Percentiles rank a stretch among this genome's conserved stretches.
phyloP scores from a whole-genome alignment of 1,139 yeast species.

The Sugiyamaella novakii region DNA sequence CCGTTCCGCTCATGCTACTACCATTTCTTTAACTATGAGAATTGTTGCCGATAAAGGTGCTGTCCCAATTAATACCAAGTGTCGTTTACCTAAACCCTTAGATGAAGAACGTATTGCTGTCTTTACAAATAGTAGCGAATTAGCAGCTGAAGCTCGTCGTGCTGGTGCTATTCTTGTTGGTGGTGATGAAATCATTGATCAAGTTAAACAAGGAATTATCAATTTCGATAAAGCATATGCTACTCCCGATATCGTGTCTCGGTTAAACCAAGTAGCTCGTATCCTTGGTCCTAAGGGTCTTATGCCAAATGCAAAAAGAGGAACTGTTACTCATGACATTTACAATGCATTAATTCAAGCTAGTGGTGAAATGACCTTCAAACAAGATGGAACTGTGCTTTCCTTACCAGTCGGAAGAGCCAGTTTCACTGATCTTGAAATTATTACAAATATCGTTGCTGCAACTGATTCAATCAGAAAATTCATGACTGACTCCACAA shows the following conservation, averaged over 20 bases:
- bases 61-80: slow-evolving; percentile 71
- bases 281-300: slow-evolving; percentile 85
- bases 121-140: slow-evolving; percentile 60
- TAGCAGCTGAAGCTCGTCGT: slow-evolving; percentile 54
- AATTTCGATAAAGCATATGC: slow-evolving; percentile 81
- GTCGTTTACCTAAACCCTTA: slow-evolving; percentile 74
- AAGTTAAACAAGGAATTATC: slow-evolving; percentile 60
- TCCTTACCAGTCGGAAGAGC: slow-evolving; percentile 78
- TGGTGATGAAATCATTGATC: slow-evolving; percentile 68
- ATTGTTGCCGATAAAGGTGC: slow-evolving; percentile 82
- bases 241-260: slow-evolving; percentile 72
- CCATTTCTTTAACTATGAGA: slow-evolving; percentile 64
- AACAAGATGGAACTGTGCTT: slow-evolving; percentile 58
- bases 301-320: slow-evolving; percentile 85
- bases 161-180: slow-evolving; percentile 69
- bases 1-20: slow-evolving; percentile 65
- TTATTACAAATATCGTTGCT: slow-evolving; percentile 69
- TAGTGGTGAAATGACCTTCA: slow-evolving; percentile 70
- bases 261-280: slow-evolving; percentile 68
- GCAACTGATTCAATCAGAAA: slow-evolving; percentile 66
- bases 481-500: slow-evolving; percentile 52
- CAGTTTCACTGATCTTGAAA: slow-evolving; percentile 74
- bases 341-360: slow-evolving; percentile 55
- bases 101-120: slow-evolving; percentile 65
- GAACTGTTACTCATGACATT: slow-evolving; percentile 78